A percentile compares a stretch with the other conserved stretches of the same genome.
Evolutionary conservation across 768 basidiomycete genomes (phyloP).

Genomic region (Cubamyces lactineus): DNA sequence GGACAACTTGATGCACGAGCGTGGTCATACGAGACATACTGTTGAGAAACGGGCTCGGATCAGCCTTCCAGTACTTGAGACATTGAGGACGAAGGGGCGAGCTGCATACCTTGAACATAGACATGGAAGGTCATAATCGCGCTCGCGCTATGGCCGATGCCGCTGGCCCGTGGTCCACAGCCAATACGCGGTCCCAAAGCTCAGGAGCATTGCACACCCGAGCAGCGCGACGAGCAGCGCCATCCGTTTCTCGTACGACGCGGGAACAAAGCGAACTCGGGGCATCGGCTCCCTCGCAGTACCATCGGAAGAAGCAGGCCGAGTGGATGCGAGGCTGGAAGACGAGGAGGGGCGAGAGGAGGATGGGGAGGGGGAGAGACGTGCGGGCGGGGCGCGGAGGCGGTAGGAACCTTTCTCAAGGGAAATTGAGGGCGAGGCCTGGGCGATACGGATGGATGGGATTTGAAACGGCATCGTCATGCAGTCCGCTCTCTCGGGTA

Average conservation of each 20-base stretch:
- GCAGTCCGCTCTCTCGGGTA: background rate
- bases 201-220: slow-evolving; percentile 50
- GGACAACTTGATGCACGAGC: no score
- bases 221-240: slow-evolving; percentile 52
- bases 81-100: no score
- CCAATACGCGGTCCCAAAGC: slow-evolving; percentile 66
- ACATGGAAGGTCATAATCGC: background rate
- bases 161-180: slow-evolving; percentile 56
- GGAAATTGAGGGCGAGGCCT: slow-evolving; percentile 62
- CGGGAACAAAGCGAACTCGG: background rate
- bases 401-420: slow-evolving; percentile 70
- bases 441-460: slow-evolving; percentile 27
- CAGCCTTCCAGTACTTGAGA: no score
- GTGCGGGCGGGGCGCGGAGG: slow-evolving; percentile 50
- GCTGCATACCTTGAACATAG: no score
- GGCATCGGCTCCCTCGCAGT: no score
- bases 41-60: no score
- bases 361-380: slow-evolving; percentile 1
- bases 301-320: no score
- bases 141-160: slow-evolving; percentile 38
- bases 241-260: slow-evolving; percentile 39
- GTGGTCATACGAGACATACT: no score
- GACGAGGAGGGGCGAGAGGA: background rate
- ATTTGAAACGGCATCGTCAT: slow-evolving; percentile 27
- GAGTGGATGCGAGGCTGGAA: no score